Conservation (phyloP, 2,329 filamentous ascomycete genomes). For the Fulvia fulva region DNA sequence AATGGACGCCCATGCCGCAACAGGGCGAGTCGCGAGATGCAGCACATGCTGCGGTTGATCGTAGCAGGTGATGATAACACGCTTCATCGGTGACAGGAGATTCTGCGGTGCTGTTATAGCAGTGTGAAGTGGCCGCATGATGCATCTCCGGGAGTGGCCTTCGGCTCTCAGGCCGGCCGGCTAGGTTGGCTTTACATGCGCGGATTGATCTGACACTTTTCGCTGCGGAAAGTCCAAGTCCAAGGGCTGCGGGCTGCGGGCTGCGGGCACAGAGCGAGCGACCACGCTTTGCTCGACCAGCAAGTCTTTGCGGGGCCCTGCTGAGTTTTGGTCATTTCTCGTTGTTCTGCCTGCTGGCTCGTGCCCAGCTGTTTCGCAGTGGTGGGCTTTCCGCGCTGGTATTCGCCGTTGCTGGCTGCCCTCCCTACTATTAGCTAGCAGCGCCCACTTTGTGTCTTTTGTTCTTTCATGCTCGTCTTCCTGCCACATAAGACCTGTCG, state of each 20-base stretch:
- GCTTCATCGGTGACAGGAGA: not conserved
- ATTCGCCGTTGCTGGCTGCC: not conserved
- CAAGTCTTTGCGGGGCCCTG: not conserved
- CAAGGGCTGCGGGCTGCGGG: no score
- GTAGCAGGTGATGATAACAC: not conserved
- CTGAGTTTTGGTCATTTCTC: not conserved
- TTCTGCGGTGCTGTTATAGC: no score
- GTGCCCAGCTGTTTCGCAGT: not conserved
- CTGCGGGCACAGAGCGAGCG: not conserved
- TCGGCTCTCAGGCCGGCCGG: not conserved
- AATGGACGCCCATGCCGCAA: not conserved
- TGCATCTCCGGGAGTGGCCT: not conserved
- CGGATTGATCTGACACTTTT: not conserved
- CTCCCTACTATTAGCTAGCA: not conserved
- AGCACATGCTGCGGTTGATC: not conserved
- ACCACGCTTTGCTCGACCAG: not conserved
- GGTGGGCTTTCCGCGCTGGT: not conserved
- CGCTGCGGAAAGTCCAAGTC: no score
- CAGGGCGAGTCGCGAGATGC: not conserved
- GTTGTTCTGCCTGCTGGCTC: not conserved
- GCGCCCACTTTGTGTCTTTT: not conserved
- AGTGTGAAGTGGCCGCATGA: not conserved
- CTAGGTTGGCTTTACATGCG: not conserved
- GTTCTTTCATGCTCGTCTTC: not conserved
- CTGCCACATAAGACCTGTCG: not conserved